Evolutionary conservation across 2,329 filamentous ascomycete species (phyloP), one percentile per base, ranked within the genome.

Genomic region (Pezicula rhizophila): DNA sequence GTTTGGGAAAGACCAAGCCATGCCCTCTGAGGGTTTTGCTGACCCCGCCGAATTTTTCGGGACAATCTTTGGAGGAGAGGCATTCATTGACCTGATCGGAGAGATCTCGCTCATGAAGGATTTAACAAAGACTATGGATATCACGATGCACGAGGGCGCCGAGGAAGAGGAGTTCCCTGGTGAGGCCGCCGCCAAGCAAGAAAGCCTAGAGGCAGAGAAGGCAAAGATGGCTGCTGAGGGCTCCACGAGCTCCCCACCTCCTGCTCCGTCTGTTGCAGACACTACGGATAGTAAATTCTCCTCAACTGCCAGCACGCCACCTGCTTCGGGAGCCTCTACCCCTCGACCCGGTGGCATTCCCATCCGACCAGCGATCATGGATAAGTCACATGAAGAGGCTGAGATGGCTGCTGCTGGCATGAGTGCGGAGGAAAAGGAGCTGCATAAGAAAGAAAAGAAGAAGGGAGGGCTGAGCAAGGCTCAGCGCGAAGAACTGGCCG

Each of bases 31-130:
- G 61, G 93, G 93, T 54, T 99, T 99, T 68, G 88, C 88, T 75
- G 93, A 99, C 67, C 93, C 93, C 1, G 80, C 90, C 56, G 93
- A 99, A 70, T 99, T 99, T 78, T 99, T 99, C 72, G 87, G 87
- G 62, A 95, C 91, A 75, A 99, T 99, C 60, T 99, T 99, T 65
- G 93, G 93, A 59, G 93, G 93, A 52, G 92, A 96, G 61, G 90
- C 92, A 11, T 99, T 99, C 64, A 77, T 86, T 52, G 92, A 99
- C 73, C 89, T 93, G 77, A 97, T 99, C 64, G 93, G 93, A 58
- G 93, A 99, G 76, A 96, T 99, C 60, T 93, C 89, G 45, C 81
- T 99, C 50, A 96, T 99, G 88, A 97, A 96, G 74, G 93, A 99
- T 64, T 78, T 99, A 47, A 97, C 92, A 15, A 89, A 90, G 63